Conservation (phyloP, 441 rosid species). For the Adansonia gregorii region DNA sequence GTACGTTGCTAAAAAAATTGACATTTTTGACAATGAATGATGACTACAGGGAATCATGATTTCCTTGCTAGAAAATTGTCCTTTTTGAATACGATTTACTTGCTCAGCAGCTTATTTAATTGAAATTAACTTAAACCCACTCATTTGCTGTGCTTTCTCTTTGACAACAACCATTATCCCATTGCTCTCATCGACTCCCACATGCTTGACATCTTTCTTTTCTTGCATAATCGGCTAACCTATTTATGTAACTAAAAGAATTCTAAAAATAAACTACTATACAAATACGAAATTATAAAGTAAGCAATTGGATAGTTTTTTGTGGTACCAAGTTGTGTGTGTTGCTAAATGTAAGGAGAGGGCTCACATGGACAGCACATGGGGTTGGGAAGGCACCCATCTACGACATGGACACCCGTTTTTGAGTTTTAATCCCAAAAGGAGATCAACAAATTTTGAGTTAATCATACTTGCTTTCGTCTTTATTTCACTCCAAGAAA, state of each 20-base stretch:
- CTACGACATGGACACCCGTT: slow-evolving; percentile 34
- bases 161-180: neutral
- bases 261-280: slow-evolving; percentile 15
- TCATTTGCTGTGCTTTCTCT: neutral
- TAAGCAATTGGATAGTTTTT: neutral
- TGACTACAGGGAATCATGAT: neutral
- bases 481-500: slow-evolving; percentile 46
- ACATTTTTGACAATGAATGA: slow-evolving; percentile 12
- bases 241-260: neutral
- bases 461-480: slow-evolving; percentile 45
- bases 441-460: slow-evolving; percentile 19
- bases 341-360: slow-evolving; percentile 17
- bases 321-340: slow-evolving; percentile 17
- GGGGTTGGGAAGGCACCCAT: slow-evolving; percentile 28
- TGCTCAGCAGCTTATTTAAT: slow-evolving; percentile 19
- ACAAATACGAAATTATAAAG: neutral
- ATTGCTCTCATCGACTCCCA: neutral
- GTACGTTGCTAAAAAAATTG: neutral
- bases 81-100: too few relatives aligned
- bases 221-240: slow-evolving; percentile 4
- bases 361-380: slow-evolving; percentile 56
- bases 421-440: slow-evolving; percentile 30
- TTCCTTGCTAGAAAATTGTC: neutral
- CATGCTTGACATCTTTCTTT: neutral
- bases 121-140: neutral